Evolutionary conservation across 2,329 filamentous ascomycete species (phyloP).

Genomic region (Diplodia scrobiculata): DNA sequence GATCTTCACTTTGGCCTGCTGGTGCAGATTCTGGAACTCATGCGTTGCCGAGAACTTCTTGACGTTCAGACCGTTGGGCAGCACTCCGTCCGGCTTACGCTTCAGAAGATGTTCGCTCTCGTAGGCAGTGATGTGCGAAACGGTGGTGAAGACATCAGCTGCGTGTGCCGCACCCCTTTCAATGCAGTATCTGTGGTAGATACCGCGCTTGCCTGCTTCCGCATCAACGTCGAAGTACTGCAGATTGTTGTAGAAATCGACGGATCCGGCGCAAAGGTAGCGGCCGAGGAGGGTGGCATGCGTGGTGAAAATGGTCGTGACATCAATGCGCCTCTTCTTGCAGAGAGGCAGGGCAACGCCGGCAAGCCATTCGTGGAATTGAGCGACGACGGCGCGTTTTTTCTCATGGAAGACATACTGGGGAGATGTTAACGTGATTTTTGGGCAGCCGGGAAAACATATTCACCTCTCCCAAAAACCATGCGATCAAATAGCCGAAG

Average conservation of each 20-base stretch:
- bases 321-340: constrained; percentile 91
- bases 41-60: constrained; percentile 98
- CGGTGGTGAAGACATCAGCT: constrained; percentile 96
- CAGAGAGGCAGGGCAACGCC: constrained; percentile 89
- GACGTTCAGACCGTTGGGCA: constrained; percentile 96
- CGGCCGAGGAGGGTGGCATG: constrained; percentile 93
- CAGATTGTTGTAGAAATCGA: constrained; percentile 99
- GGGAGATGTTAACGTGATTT: constrained; percentile 31
- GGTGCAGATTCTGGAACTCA: constrained; percentile 98
- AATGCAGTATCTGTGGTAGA: constrained; percentile 98
- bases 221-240: constrained; percentile 96
- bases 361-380: constrained; percentile 98
- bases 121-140: constrained; percentile 97
- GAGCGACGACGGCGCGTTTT: constrained; percentile 87
- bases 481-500: constrained; percentile 94
- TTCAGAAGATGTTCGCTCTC: constrained; percentile 97
- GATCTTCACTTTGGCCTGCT: constrained; percentile 95
- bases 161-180: constrained; percentile 90
- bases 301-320: constrained; percentile 98
- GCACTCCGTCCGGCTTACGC: constrained; percentile 92
- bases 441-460: constrained; percentile 33
- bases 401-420: constrained; percentile 94
- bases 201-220: constrained; percentile 95
- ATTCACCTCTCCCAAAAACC: constrained; percentile 92
- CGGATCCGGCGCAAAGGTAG: constrained; percentile 94